Evolutionary conservation across 164 flowering plant genomes (phyloP), one percentile per base, ranked within the genome.

Genomic region (Akebia trifoliata): DNA sequence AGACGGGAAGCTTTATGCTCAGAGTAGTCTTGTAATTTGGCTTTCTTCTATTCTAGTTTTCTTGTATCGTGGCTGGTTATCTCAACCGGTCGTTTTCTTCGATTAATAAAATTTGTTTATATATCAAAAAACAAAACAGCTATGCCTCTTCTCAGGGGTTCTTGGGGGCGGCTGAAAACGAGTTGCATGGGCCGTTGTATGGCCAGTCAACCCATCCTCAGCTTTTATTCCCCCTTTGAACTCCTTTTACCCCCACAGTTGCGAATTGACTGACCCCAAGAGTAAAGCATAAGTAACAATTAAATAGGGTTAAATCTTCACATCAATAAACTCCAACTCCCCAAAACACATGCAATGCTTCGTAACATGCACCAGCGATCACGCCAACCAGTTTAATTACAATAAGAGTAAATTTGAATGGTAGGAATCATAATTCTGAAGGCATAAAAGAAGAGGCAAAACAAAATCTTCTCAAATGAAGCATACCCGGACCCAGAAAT

Each of bases 401-500:
- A 4, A 1, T 10, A 14, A n/a, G 34, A 12, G 40, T 14, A 4
- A 37, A 37, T 12, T 37, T 9, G n/a, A n/a, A n/a, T n/a, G n/a
- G n/a, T n/a, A n/a, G n/a, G n/a, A n/a, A n/a, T n/a, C n/a, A n/a
- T n/a, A n/a, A n/a, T n/a, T n/a, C 21, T 29, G 48, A 4, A 8
- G 6, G 46, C 22, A 60, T 20, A 35, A 60, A 37, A 21, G 1
- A 42, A 20, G 28, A 54, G 26, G 10, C 25, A 40, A 7, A 14
- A 6, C 20, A 25, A 20, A 21, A 12, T 1, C 9, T 30, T 40
- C 31, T 9, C 9, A 34, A 31, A 52, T 28, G 24, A 34, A 54
- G 48, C 65, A 49, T 65, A 72, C 76, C 72, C 17, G 68, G 63
- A 48, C 76, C 76, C 45, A 72, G 51, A 68, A 72, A 72, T 28